phyloP scores from a whole-genome alignment of 805 yeast species.

The Tetrapisispora fleetii region DNA sequence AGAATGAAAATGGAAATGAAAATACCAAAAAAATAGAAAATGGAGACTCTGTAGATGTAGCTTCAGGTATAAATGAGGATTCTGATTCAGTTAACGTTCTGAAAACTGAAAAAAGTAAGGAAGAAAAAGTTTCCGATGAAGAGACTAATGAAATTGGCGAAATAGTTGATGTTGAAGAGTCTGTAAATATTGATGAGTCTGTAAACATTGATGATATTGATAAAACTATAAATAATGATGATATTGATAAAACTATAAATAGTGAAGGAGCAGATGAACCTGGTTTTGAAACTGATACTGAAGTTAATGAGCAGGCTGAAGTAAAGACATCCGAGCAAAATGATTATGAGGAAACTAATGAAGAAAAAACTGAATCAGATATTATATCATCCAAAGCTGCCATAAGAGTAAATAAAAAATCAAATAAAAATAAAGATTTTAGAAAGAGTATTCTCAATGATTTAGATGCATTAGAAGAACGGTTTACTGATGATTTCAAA shows the following conservation, averaged over 20 bases:
- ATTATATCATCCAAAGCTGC: not conserved
- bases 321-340: not conserved
- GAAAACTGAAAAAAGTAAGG: not conserved
- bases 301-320: not conserved
- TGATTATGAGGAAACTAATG: not conserved
- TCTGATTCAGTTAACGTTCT: not conserved
- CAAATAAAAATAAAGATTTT: not conserved
- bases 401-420: not conserved
- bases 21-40: not conserved
- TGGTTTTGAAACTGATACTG: not conserved
- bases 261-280: not conserved
- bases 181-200: too few species aligned
- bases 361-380: not conserved
- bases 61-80: not conserved
- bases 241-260: not conserved
- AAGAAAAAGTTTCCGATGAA: too few species aligned
- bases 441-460: not conserved
- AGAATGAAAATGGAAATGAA: conserved; percentile 4
- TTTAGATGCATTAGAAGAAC: conserved; percentile 1
- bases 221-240: too few species aligned
- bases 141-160: too few species aligned
- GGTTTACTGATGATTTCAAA: not conserved
- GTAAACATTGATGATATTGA: too few species aligned
- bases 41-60: not conserved
- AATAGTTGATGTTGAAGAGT: not conserved